These are phyloP conservation scores for Penicillium freii DNA, from an alignment of 2,329 filamentous ascomycete species.

Conservation along the genomic window DNA sequence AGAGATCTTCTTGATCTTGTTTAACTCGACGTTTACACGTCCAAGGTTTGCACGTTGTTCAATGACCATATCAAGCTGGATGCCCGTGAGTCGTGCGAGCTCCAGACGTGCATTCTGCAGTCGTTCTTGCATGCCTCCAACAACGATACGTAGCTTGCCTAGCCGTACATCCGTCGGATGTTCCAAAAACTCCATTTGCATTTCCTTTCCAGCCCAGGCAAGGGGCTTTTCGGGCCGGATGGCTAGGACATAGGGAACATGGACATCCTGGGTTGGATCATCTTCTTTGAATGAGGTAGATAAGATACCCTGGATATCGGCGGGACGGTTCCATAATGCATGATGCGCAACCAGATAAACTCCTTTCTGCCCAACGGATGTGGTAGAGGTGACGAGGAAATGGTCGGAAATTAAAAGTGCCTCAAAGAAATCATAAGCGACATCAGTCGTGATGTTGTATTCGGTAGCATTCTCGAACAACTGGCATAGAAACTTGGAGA, in stretches of 20 bases:
- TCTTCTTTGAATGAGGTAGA: conserved; percentile 73
- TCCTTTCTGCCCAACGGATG: conserved; percentile 68
- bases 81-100: conserved; percentile 75
- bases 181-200: conserved; percentile 69
- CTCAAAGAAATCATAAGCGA: conserved; percentile 74
- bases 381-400: conserved; percentile 73
- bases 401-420: conserved; percentile 78
- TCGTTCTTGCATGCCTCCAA: conserved; percentile 77
- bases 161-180: conserved; percentile 81
- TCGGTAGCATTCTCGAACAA: conserved; percentile 96
- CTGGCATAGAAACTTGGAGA: conserved; percentile 84
- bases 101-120: conserved; percentile 74
- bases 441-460: conserved; percentile 74
- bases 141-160: conserved; percentile 82
- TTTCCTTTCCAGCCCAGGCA: conserved; percentile 75
- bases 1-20: conserved; percentile 91
- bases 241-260: conserved; percentile 79
- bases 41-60: conserved; percentile 91
- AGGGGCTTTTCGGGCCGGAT: conserved; percentile 76
- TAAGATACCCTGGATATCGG: conserved; percentile 82
- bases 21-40: conserved; percentile 85
- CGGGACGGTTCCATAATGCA: conserved; percentile 68
- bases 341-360: conserved; percentile 84
- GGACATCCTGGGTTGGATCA: conserved; percentile 66
- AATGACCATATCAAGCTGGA: conserved; percentile 82